Conservation (phyloP, 148 eudicot genomes). For the Fagopyrum esculentum region DNA sequence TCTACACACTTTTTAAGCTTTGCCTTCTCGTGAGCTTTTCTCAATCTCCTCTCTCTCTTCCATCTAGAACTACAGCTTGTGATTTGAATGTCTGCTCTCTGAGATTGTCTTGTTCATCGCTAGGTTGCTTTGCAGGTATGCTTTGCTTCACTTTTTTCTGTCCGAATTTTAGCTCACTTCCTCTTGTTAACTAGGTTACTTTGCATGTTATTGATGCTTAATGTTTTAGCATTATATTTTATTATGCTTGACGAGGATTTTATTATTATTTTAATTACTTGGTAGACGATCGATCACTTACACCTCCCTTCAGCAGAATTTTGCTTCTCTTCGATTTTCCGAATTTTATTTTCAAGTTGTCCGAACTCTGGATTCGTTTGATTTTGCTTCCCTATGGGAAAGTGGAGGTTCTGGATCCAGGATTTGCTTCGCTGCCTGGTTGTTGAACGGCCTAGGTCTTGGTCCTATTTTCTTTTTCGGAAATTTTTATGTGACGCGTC, state of each 20-base stretch:
- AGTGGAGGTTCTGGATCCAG: neutral
- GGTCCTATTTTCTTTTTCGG: neutral
- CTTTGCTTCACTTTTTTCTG: neutral
- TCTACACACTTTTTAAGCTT: neutral
- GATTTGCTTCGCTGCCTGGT: neutral
- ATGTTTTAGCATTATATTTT: neutral
- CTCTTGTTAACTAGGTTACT: neutral
- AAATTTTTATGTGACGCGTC: neutral
- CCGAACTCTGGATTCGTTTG: neutral
- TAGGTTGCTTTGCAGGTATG: constrained; percentile 2
- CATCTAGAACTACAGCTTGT: no score
- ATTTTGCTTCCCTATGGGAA: neutral
- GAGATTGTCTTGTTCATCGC: neutral
- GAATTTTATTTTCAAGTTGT: neutral
- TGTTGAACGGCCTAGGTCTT: neutral
- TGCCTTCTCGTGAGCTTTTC: neutral
- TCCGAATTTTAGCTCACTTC: neutral
- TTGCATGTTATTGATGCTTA: neutral
- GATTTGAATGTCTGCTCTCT: neutral
- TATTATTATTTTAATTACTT: neutral
- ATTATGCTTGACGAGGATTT: neutral
- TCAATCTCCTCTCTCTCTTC: neutral
- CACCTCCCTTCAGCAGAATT: neutral
- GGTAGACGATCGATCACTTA: neutral
- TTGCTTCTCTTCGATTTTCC: neutral